Evolutionary conservation across 192 early-diverging fungal genomes (phyloP).

Genomic region (Coemansia javaensis): DNA sequence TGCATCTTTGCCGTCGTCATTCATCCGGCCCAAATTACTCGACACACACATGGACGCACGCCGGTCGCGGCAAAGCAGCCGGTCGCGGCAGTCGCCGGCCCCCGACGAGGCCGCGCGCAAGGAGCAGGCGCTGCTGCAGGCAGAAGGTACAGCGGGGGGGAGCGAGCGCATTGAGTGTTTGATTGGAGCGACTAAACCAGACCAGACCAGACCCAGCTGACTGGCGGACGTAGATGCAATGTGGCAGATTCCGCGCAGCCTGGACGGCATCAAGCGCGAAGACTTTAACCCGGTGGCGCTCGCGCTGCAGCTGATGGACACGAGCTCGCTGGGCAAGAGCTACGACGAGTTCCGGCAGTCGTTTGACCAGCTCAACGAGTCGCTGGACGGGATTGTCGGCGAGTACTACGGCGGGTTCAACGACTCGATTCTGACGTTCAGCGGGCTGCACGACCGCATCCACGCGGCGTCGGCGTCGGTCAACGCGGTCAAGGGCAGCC

Average conservation of each 20-base stretch:
- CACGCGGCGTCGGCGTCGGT: slow-evolving; percentile 62
- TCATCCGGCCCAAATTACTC: too few relatives aligned
- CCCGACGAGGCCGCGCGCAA: slow-evolving; percentile 34
- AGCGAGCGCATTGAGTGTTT: too few relatives aligned
- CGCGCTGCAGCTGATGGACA: slow-evolving; percentile 69
- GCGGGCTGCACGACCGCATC: slow-evolving; percentile 69
- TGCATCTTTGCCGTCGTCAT: neutral
- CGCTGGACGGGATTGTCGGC: slow-evolving; percentile 67
- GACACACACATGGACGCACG: slow-evolving; percentile 10
- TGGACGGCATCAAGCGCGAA: slow-evolving; percentile 36
- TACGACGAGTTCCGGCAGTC: slow-evolving; percentile 62
- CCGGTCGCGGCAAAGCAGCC: slow-evolving; percentile 15
- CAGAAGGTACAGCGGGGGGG: slow-evolving; percentile 43
- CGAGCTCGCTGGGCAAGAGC: slow-evolving; percentile 62
- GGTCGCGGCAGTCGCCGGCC: neutral
- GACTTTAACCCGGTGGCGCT: slow-evolving; percentile 73
- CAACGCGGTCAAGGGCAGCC: slow-evolving; percentile 57
- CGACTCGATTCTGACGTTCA: slow-evolving; percentile 74
- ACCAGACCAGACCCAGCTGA: too few relatives aligned
- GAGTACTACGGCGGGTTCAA: slow-evolving; percentile 81
- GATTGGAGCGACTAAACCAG: too few relatives aligned
- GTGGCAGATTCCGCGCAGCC: slow-evolving; percentile 45
- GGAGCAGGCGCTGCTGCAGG: slow-evolving; percentile 39
- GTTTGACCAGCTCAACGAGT: slow-evolving; percentile 57
- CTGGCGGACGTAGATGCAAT: slow-evolving; percentile 23